phyloP scores from a whole-genome alignment of 768 basidiomycete genomes.

The Boletus pseudopeckii region DNA sequence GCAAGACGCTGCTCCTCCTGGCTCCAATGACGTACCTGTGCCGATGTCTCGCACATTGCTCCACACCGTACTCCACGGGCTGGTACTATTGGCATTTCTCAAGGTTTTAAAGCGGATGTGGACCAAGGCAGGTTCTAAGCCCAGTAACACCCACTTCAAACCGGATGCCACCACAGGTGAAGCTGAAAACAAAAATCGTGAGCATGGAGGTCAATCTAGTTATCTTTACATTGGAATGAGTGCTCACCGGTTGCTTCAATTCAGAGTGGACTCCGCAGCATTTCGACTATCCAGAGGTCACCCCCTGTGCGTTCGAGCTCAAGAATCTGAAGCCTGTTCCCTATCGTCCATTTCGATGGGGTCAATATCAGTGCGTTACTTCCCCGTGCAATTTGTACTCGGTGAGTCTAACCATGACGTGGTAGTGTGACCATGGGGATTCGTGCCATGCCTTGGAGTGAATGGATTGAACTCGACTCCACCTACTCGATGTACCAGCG shows the following conservation, averaged over 20 bases:
- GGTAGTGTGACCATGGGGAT: slow-evolving; percentile 67
- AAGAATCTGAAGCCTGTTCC: slow-evolving; percentile 51
- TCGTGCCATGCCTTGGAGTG: slow-evolving; percentile 61
- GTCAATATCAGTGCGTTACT: slow-evolving; percentile 55
- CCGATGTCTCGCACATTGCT: slow-evolving; percentile 10
- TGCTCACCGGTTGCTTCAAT: not conserved
- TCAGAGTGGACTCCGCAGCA: slow-evolving; percentile 51
- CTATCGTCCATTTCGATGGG: slow-evolving; percentile 63
- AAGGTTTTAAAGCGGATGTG: slow-evolving; percentile 14
- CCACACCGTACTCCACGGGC: slow-evolving; percentile 15
- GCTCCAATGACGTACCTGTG: slow-evolving; percentile 25
- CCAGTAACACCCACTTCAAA: not conserved
- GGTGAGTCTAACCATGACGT: slow-evolving; percentile 3
- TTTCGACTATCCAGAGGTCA: slow-evolving; percentile 52
- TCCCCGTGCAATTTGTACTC: not conserved
- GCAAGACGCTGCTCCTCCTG: not conserved
- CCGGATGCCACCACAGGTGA: slow-evolving; percentile 1
- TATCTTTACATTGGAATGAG: not conserved
- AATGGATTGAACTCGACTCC: slow-evolving; percentile 73
- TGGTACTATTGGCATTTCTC: slow-evolving; percentile 7
- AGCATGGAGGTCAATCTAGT: slow-evolving; percentile 20
- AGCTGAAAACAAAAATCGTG: slow-evolving; percentile 20
- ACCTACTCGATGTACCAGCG: slow-evolving; percentile 51
- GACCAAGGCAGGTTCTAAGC: not conserved
- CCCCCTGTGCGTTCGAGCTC: slow-evolving; percentile 37